phyloP scores from a whole-genome alignment of 2,329 filamentous ascomycete genomes.

The Sphaerulina populicola region DNA sequence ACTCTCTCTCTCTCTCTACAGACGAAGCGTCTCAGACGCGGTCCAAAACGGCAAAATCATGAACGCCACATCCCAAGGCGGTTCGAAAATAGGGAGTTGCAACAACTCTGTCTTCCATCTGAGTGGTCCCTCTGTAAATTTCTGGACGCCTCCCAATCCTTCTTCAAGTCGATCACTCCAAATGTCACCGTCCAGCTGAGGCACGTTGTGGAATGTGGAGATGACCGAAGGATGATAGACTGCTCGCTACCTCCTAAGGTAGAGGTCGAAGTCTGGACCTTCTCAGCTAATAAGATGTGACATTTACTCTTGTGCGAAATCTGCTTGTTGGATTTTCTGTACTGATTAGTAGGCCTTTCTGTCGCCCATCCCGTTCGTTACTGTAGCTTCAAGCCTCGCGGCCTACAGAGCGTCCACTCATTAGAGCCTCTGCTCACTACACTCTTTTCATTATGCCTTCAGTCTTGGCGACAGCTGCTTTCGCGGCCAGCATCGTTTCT shows the following conservation, averaged over 20 bases:
- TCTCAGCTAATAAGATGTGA: neutral
- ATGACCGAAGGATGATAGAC: neutral
- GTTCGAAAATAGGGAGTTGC: too few species aligned
- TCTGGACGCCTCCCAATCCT: neutral
- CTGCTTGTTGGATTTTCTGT: neutral
- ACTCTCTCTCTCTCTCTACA: too few species aligned
- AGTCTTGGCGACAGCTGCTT: neutral
- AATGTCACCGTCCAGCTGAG: neutral
- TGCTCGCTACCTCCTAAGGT: neutral
- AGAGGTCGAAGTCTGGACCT: neutral
- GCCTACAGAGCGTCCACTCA: slow-evolving; percentile 12
- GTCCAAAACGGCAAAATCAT: too few species aligned
- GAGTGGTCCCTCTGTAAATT: neutral
- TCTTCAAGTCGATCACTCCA: neutral
- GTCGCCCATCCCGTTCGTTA: neutral
- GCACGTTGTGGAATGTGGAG: slow-evolving; percentile 3
- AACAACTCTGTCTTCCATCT: neutral
- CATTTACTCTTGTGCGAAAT: neutral
- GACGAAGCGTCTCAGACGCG: too few species aligned
- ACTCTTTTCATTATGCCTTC: slow-evolving; percentile 10
- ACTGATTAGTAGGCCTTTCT: neutral
- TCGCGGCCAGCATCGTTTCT: slow-evolving; percentile 18
- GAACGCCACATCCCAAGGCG: too few species aligned
- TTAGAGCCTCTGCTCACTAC: neutral
- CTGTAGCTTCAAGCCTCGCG: slow-evolving; percentile 7